phyloP scores from a whole-genome alignment of 352 stramenopile genomes.

The Globisporangium ultimum region DNA sequence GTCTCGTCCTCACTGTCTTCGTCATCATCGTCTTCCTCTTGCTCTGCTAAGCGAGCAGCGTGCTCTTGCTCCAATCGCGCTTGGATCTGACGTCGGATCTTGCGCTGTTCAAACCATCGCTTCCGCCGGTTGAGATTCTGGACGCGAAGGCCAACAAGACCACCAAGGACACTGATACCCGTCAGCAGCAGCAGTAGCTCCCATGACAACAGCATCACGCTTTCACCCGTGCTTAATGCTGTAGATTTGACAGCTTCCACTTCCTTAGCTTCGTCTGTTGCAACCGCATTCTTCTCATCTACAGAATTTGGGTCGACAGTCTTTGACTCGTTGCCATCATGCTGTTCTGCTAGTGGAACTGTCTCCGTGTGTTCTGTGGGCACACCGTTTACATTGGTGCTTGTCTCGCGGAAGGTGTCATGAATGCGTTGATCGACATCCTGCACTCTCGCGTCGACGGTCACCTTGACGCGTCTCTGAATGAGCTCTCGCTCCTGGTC shows the following conservation, averaged over 20 bases:
- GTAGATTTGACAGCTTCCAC: neutral
- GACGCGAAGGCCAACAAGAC: slow-evolving; percentile 38
- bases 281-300: neutral
- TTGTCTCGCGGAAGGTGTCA: neutral
- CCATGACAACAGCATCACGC: slow-evolving; percentile 34
- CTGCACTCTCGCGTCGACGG: slow-evolving; percentile 14
- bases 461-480: slow-evolving; percentile 33
- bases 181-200: slow-evolving; percentile 36
- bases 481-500: slow-evolving; percentile 52
- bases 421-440: neutral
- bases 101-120: slow-evolving; percentile 37
- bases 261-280: neutral
- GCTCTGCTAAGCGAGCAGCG: slow-evolving; percentile 9
- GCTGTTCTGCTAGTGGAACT: neutral
- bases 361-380: neutral
- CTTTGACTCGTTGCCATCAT: neutral
- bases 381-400: neutral
- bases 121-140: slow-evolving; percentile 52
- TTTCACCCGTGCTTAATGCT: slow-evolving; percentile 7
- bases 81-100: slow-evolving; percentile 27
- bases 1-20: slow-evolving; percentile 5
- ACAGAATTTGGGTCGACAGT: neutral
- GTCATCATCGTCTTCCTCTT: slow-evolving; percentile 21
- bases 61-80: slow-evolving; percentile 21
- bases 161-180: slow-evolving; percentile 38